These are phyloP conservation scores for Sugiyamaella castrensis DNA, from an alignment of 1,139 yeast species.

Conservation along the genomic window DNA sequence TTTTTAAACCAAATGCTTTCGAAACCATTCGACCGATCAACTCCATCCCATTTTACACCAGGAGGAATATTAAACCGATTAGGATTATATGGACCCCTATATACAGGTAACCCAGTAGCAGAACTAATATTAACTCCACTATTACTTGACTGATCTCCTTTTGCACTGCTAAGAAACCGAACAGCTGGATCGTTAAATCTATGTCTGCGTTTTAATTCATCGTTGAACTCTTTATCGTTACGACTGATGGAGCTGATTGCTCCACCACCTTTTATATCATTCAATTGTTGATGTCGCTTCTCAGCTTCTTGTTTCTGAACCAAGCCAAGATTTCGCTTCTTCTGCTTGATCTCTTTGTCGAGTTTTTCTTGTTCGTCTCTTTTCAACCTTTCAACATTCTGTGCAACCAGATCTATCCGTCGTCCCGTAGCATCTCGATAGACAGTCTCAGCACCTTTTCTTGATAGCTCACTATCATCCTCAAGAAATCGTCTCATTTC, in stretches of 20 bases:
- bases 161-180: conserved; percentile 38
- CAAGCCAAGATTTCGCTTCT: conserved; percentile 45
- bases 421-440: conserved; percentile 62
- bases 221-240: conserved; percentile 44
- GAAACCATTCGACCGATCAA: conserved; percentile 88
- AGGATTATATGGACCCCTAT: conserved; percentile 52
- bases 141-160: background rate
- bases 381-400: conserved; percentile 32
- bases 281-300: conserved; percentile 32
- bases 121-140: conserved; percentile 1
- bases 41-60: conserved; percentile 91
- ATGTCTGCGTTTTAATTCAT: conserved; percentile 37
- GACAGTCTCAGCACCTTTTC: conserved; percentile 42
- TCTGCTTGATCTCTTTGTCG: conserved; percentile 34
- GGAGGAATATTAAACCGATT: conserved; percentile 77
- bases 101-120: conserved; percentile 40
- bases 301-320: conserved; percentile 41
- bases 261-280: conserved; percentile 35
- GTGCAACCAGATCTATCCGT: conserved; percentile 43
- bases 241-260: conserved; percentile 37
- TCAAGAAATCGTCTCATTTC: conserved; percentile 26
- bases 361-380: conserved; percentile 35
- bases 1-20: conserved; percentile 62
- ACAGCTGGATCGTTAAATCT: conserved; percentile 69
- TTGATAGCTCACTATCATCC: conserved; percentile 14